phyloP scores from a whole-genome alignment of 2,329 filamentous ascomycete genomes.

The Fusarium stilboides region DNA sequence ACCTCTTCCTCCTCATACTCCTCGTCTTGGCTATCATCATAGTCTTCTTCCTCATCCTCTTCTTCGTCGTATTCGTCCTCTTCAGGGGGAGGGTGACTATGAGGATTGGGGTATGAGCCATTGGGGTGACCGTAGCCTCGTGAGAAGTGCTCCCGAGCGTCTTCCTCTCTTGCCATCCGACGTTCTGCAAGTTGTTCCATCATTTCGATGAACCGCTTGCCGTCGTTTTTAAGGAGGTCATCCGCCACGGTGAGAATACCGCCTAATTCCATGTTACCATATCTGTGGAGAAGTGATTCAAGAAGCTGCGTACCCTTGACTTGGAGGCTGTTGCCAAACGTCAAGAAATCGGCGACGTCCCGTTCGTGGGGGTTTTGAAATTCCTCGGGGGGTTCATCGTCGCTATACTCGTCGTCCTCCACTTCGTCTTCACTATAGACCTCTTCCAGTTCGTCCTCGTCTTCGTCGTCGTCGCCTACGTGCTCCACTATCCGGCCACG shows the following conservation, averaged over 20 bases:
- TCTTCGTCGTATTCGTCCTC: conserved; percentile 83
- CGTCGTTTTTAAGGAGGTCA: conserved; percentile 98
- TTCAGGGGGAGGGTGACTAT: conserved; percentile 83
- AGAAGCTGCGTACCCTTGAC: conserved; percentile 80
- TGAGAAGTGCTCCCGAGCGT: conserved; percentile 76
- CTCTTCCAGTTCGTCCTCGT: conserved; percentile 69
- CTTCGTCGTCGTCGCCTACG: conserved; percentile 69
- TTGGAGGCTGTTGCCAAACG: conserved; percentile 96
- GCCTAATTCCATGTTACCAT: conserved; percentile 75
- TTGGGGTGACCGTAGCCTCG: conserved; percentile 73
- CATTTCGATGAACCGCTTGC: conserved; percentile 99
- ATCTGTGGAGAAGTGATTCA: conserved; percentile 60
- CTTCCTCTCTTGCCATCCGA: conserved; percentile 96
- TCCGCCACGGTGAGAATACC: conserved; percentile 99
- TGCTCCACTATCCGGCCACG: conserved; percentile 82
- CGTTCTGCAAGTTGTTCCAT: conserved; percentile 99
- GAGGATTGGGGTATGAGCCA: conserved; percentile 70
- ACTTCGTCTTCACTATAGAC: conserved; percentile 67
- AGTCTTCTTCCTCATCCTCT: conserved; percentile 73
- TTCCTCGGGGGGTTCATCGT: conserved; percentile 78
- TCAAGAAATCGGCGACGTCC: conserved; percentile 89
- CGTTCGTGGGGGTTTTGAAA: conserved; percentile 75
- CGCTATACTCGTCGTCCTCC: conserved; percentile 74
- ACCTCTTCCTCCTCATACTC: conserved; percentile 87
- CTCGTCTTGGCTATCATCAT: conserved; percentile 74